Evolutionary conservation across 2,329 filamentous ascomycete species (phyloP).

Genomic region (Aspergillus ruber): DNA sequence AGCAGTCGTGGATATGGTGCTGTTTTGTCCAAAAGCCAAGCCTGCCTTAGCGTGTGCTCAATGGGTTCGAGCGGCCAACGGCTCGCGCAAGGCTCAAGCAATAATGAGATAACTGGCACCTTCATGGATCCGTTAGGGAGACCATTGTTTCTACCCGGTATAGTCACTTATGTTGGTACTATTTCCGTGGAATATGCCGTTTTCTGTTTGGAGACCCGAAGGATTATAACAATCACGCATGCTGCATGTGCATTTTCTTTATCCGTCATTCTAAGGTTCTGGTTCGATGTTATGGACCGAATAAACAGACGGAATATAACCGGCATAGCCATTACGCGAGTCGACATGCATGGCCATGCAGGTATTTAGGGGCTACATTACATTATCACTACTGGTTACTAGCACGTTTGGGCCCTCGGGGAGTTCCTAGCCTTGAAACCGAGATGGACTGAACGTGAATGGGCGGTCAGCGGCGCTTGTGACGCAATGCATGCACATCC

Average conservation of each 20-base stretch:
- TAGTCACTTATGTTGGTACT: neutral
- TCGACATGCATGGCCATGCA: neutral
- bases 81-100: neutral
- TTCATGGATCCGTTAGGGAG: no score
- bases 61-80: neutral
- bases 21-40: neutral
- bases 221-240: neutral
- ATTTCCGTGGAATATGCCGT: neutral
- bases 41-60: neutral
- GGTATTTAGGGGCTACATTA: neutral
- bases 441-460: neutral
- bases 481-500: slow-evolving; percentile 5
- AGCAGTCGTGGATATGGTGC: neutral
- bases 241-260: neutral
- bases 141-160: neutral
- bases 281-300: neutral
- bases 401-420: neutral
- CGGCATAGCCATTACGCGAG: neutral
- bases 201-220: neutral
- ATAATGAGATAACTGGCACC: neutral
- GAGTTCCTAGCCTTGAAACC: neutral
- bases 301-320: neutral
- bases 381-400: neutral
- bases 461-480: neutral
- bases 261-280: neutral